phyloP scores from a whole-genome alignment of 768 basidiomycete species.

The Leccinum rimulosum region DNA sequence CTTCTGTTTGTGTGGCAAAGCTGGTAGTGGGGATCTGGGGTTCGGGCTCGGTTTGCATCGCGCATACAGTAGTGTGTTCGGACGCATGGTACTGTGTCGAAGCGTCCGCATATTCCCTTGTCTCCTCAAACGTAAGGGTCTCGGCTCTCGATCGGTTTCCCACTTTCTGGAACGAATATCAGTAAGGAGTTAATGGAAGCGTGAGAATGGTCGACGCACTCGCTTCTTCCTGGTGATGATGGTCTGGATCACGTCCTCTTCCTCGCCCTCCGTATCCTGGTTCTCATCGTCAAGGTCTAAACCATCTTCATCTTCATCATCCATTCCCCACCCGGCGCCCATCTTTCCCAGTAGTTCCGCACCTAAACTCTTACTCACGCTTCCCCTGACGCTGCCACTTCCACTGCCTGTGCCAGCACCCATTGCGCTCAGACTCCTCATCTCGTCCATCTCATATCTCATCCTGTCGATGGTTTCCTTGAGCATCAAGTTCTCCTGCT shows the following conservation, averaged over 20 bases:
- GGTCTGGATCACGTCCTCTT: conserved; percentile 72
- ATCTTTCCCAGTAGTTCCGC: conserved; percentile 68
- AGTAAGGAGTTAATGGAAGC: conserved; percentile 9
- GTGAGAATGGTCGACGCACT: conserved; percentile 37
- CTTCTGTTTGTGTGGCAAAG: conserved; percentile 59
- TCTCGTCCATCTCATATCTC: conserved; percentile 91
- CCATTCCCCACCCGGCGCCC: conserved; percentile 43
- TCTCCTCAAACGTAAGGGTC: conserved; percentile 50
- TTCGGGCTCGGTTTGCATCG: conserved; percentile 63
- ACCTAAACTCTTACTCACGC: conserved; percentile 71
- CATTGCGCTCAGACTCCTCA: conserved; percentile 51
- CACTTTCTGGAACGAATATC: conserved; percentile 52
- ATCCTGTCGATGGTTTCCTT: conserved; percentile 97
- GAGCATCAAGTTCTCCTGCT: conserved; percentile 88
- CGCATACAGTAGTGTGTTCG: conserved; percentile 45
- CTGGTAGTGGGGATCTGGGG: conserved; percentile 46
- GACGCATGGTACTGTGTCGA: conserved; percentile 66
- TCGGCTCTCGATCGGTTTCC: conserved; percentile 53
- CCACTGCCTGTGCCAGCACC: conserved; percentile 42
- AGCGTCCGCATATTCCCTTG: conserved; percentile 74
- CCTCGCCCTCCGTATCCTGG: conserved; percentile 60
- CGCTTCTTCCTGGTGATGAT: conserved; percentile 85
- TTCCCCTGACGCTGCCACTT: conserved; percentile 48
- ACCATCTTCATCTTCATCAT: conserved; percentile 41
- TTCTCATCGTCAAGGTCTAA: conserved; percentile 39